Evolutionary conservation across 352 stramenopile species (phyloP).

Genomic region (Pythium phragmiticola): DNA sequence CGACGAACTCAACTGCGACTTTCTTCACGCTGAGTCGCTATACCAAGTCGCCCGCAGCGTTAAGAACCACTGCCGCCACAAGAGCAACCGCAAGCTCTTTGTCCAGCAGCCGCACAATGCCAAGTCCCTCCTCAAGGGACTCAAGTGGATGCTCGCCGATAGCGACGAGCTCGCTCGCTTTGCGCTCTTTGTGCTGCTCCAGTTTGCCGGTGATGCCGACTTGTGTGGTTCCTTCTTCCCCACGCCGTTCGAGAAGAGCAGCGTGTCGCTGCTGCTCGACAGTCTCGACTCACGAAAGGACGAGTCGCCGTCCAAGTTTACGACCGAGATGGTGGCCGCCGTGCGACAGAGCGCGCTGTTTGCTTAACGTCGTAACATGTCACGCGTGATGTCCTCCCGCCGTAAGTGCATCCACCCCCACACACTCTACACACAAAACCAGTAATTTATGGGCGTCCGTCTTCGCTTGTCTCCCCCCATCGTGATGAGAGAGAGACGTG

Average conservation of each 20-base stretch:
- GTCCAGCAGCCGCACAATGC: constrained; percentile 29
- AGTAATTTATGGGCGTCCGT: constrained; percentile 25
- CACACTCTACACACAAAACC: constrained; percentile 5
- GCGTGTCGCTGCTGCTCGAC: constrained; percentile 48
- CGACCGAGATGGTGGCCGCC: constrained; percentile 47
- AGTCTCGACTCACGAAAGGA: constrained; percentile 30
- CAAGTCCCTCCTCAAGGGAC: constrained; percentile 41
- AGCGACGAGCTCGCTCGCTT: constrained; percentile 58
- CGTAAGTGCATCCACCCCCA: neutral
- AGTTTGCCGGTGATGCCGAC: constrained; percentile 51
- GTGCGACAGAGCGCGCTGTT: constrained; percentile 66
- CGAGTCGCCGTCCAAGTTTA: constrained; percentile 40
- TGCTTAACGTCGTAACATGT: constrained; percentile 33
- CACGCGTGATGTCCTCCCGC: constrained; percentile 3
- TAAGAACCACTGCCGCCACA: constrained; percentile 73
- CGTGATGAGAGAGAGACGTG: neutral
- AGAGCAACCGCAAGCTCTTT: constrained; percentile 67
- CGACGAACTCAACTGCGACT: constrained; percentile 54
- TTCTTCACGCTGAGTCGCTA: constrained; percentile 55
- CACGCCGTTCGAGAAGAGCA: constrained; percentile 62
- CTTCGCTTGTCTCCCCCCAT: neutral
- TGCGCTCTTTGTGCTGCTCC: constrained; percentile 60
- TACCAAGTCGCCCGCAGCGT: constrained; percentile 62
- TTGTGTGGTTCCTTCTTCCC: constrained; percentile 40
- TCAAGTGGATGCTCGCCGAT: constrained; percentile 69